Base-by-base conservation (phyloP, 1,284 basidiomycete species). In the Entoloma clypeatum region DNA sequence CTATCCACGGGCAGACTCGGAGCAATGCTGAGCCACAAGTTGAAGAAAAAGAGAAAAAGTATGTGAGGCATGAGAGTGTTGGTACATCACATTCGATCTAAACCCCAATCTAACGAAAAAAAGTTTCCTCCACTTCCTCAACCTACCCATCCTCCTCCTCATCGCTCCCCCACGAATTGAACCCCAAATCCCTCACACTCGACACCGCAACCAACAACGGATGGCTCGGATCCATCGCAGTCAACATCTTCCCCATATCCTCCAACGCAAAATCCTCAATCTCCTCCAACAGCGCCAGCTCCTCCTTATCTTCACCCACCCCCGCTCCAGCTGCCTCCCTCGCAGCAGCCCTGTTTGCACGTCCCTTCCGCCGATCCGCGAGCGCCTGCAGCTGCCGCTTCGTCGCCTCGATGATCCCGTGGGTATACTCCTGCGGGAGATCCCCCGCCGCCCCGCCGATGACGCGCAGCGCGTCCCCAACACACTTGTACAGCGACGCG, bases 201-300 rank as follows among this genome's bases (percentile, higher is more conserved):
- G 76, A 69, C 2, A 88, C 68, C 0, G 83, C 84, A 32, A 88
- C 69, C 37, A 87, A 55, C 45, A 89, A 52, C 25, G 74, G 69
- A 58, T 86, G 81, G 31, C 69, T 70, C 11, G 60, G 48, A 50
- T 86, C 79, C 41, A 87, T 64, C 48, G 68, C 51, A 36, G 56
- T 50, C 35, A 87, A 53, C 58, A 80, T 65, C 67, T 75, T 79
- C 24, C 63, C 70, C 76, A 89, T 84, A 56, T 88, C 86, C 52
- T 86, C 81, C 51, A 85, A 60, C 49, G 77, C 79, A 51, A 79
- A 83, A 46, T 84, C 81, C 58, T 85, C 82, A 59, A 85, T 75
- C 68, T 86, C 81, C 60, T 88, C 84, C 17, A 81, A 50, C 26
- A 88, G 57, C 57, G 74, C 73, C 54, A 87, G 65, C 50, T 85